These are phyloP conservation scores for Beauveria bassiana DNA, from an alignment of 2,329 filamentous ascomycete genomes.

Conservation along the genomic window DNA sequence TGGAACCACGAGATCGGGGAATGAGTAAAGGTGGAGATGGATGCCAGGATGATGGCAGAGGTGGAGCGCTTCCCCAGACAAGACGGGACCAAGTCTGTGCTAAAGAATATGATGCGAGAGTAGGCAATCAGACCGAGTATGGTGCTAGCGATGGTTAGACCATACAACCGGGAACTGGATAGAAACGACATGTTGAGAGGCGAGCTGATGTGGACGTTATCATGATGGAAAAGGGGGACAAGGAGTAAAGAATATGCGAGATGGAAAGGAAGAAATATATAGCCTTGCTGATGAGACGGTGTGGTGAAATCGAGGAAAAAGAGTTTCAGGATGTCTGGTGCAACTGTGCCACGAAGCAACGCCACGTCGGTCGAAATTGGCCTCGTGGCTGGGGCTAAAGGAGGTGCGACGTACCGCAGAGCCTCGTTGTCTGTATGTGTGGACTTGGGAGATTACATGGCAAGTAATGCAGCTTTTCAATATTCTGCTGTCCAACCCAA, in stretches of 20 bases:
- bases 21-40: slow-evolving; percentile 1
- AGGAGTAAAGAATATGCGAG: not conserved
- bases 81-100: not conserved
- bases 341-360: not conserved
- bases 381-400: not conserved
- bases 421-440: no score
- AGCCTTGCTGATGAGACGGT: not conserved
- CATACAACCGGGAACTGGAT: not conserved
- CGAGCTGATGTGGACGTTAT: not conserved
- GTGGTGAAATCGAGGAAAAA: not conserved
- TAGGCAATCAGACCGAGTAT: not conserved
- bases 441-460: no score
- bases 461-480: no score
- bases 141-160: not conserved
- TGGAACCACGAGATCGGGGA: not conserved
- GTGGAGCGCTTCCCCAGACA: slow-evolving; percentile 5
- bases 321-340: not conserved
- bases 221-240: not conserved
- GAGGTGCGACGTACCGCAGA: not conserved
- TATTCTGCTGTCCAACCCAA: no score
- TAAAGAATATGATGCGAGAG: not conserved
- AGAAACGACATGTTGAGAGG: not conserved
- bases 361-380: not conserved
- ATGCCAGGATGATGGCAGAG: not conserved
- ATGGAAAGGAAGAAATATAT: not conserved